Conservation (phyloP, 257 asterid species). For the Gentiana macrophylla region DNA sequence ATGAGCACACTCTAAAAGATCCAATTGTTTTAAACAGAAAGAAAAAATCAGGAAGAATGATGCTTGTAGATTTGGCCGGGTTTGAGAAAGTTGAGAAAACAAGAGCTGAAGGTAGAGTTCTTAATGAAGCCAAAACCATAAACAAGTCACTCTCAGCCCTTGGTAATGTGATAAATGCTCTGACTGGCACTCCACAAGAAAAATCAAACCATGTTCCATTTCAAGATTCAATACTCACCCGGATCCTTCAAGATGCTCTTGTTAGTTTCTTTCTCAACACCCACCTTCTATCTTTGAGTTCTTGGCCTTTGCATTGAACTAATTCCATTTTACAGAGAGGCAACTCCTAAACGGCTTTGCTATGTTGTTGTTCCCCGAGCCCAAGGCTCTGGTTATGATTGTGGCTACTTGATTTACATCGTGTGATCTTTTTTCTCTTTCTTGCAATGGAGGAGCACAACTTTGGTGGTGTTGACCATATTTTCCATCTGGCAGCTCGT, state of each 20-base stretch:
- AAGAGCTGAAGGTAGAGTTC: conserved; percentile 83
- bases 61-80: conserved; percentile 88
- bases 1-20: not conserved
- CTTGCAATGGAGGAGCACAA: too few species aligned
- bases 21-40: conserved; percentile 23
- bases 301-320: conserved; percentile 15
- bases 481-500: too few species aligned
- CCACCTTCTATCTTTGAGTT: conserved; percentile 7
- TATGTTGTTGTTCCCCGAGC: conserved; percentile 90
- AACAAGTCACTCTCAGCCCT: conserved; percentile 80
- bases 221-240: conserved; percentile 82
- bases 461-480: too few species aligned
- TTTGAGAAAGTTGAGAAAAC: conserved; percentile 87
- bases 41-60: conserved; percentile 43
- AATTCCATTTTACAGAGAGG: conserved; percentile 50
- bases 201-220: conserved; percentile 64
- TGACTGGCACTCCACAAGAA: conserved; percentile 42
- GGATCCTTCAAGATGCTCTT: conserved; percentile 72
- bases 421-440: too few species aligned
- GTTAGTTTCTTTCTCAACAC: conserved; percentile 34
- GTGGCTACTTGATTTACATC: too few species aligned
- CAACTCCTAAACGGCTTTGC: conserved; percentile 65
- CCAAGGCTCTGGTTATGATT: conserved; percentile 9
- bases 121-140: conserved; percentile 87
- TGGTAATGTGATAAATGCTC: conserved; percentile 81